phyloP scores from a whole-genome alignment of 257 asterid species.

The Solanum chmielewskii region DNA sequence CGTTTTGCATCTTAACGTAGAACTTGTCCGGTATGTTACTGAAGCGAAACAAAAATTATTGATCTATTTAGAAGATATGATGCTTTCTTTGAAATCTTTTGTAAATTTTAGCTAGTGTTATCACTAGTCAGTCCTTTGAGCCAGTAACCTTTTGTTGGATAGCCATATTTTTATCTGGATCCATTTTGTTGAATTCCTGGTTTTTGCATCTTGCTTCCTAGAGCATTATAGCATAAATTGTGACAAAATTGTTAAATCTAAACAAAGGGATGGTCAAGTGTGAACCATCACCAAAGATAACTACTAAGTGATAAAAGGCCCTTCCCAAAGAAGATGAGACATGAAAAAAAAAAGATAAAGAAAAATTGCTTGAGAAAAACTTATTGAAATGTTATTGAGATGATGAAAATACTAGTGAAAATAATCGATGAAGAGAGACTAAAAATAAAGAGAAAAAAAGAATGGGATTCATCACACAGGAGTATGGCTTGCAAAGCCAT shows the following conservation, averaged over 20 bases:
- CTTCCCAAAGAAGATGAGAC: neutral
- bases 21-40: neutral
- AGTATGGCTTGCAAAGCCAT: neutral
- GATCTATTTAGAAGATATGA: neutral
- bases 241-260: neutral
- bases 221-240: neutral
- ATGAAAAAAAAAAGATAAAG: neutral
- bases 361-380: neutral
- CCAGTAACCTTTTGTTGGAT: neutral
- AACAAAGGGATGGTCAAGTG: neutral
- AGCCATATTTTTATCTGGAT: no score
- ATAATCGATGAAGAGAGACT: neutral
- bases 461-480: neutral
- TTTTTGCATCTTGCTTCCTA: neutral
- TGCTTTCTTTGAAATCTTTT: neutral
- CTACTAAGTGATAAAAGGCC: no score
- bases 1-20: no score
- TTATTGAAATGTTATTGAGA: neutral
- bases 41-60: neutral
- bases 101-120: neutral
- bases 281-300: neutral
- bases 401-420: neutral
- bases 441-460: neutral
- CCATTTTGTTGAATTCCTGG: no score
- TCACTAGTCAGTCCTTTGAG: neutral